Evolutionary conservation across 1,284 basidiomycete genomes (phyloP), one percentile per base, ranked within the genome.

Genomic region (Ganoderma resinaceum): DNA sequence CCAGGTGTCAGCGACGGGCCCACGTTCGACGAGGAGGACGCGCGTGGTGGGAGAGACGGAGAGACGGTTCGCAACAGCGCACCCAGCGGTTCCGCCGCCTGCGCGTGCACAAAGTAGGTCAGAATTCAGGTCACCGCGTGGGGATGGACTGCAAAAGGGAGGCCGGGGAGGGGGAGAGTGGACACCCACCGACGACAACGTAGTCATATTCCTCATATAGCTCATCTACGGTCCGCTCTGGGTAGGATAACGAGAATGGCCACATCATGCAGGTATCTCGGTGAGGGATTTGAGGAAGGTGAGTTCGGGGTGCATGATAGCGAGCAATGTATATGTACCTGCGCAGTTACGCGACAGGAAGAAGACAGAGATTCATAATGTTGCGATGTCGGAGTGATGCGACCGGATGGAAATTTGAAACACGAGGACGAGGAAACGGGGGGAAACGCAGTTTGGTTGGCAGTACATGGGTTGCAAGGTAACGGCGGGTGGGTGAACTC

Each of bases 11-110:
- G 73, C 74, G 55, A 77, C 74, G 31, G 73, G 70, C 0, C 82
- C 82, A 8, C 78, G 77, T 66, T 81, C 81, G 20, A 82, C 66
- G 18, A 82, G 73, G 2, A 82, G 74, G 8, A 82, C 81, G 52
- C 77, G 73, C n/a, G 72, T 73, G 38, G 38, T 18, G 9, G 61
- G 62, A 2, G 65, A 59, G 3, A 65, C 66, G 33, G 69, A 68
- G 12, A 82, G 76, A 2, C 81, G 74, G 60, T 77, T 79, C 2
- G 81, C 81, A 31, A 82, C 74, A 11, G 78, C 79, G 66, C 80
- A 82, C 31, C 81, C 81, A 12, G 80, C 79, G 1, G 80, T 82
- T 3, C 81, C 80, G 3, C 80, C 80, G 23, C 73, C 71, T 72
- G 38, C 7, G 26, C 14, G 37, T 31, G 40, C 35, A 38, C 23